phyloP scores from a whole-genome alignment of 73 alveolate genomes.

The Uronychia binucleata region DNA sequence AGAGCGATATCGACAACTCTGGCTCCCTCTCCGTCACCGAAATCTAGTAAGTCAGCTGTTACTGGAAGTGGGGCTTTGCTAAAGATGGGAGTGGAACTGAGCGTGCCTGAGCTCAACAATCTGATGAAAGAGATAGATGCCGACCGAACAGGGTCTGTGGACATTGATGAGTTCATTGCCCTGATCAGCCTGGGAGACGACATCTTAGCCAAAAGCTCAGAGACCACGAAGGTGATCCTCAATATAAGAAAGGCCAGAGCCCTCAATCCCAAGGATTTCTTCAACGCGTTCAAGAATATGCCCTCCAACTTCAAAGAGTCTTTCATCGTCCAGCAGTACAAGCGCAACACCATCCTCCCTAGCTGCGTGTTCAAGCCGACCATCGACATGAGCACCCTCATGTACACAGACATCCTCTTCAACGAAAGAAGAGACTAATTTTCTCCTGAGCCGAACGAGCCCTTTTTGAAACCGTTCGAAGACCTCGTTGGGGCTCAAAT shows the following conservation, averaged over 20 bases:
- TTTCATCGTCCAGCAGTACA: constrained; percentile 46
- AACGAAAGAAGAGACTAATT: too few relatives aligned
- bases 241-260: constrained; percentile 43
- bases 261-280: constrained; percentile 29
- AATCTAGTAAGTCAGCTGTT: constrained; percentile 11
- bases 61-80: constrained; percentile 32
- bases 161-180: constrained; percentile 66
- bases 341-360: constrained; percentile 43
- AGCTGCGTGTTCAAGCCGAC: constrained; percentile 45
- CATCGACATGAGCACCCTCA: constrained; percentile 43
- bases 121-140: constrained; percentile 68
- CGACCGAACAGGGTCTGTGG: constrained; percentile 54
- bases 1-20: constrained; percentile 56
- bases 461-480: too few relatives aligned
- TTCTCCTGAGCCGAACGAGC: constrained; percentile 4
- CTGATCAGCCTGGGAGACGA: constrained; percentile 57
- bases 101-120: constrained; percentile 30
- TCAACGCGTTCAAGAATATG: constrained; percentile 40
- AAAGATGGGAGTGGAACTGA: constrained; percentile 47
- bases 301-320: constrained; percentile 52
- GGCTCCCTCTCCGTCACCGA: constrained; percentile 61
- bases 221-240: constrained; percentile 27
- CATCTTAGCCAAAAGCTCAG: constrained; percentile 14
- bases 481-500: constrained; percentile 32
- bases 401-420: constrained; percentile 45